Conservation (phyloP, 352 stramenopile genomes). For the Phytophthora litchii region DNA sequence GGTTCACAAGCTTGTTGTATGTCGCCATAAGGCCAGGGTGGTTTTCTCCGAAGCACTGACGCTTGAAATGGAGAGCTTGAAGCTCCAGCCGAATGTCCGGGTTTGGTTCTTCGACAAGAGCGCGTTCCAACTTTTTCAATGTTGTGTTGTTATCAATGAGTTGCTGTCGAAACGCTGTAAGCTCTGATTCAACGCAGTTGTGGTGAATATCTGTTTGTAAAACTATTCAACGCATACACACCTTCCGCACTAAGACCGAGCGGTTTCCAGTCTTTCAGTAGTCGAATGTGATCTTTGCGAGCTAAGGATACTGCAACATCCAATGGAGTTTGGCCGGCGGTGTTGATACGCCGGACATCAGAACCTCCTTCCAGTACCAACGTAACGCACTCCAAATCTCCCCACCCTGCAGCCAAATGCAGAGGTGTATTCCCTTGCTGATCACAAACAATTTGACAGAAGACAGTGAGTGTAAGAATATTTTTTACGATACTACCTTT, state of each 20-base stretch:
- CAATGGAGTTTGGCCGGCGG: slow-evolving; percentile 41
- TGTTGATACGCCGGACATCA: slow-evolving; percentile 34
- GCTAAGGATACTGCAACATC: slow-evolving; percentile 45
- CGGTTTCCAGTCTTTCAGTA: slow-evolving; percentile 63
- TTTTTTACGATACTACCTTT: neutral
- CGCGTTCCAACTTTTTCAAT: slow-evolving; percentile 12
- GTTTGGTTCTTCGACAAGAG: slow-evolving; percentile 43
- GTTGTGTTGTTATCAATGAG: slow-evolving; percentile 16
- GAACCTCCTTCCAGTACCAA: slow-evolving; percentile 64
- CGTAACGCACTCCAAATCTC: slow-evolving; percentile 56
- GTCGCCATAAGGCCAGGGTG: slow-evolving; percentile 44
- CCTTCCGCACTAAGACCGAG: slow-evolving; percentile 45
- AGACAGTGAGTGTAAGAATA: neutral
- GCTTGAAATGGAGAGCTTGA: slow-evolving; percentile 61
- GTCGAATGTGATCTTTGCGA: slow-evolving; percentile 37
- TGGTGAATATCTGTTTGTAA: neutral
- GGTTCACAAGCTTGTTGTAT: slow-evolving; percentile 43
- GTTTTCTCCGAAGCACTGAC: slow-evolving; percentile 35
- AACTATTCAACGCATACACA: slow-evolving; percentile 13
- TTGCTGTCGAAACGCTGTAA: slow-evolving; percentile 28
- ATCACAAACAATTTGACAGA: neutral
- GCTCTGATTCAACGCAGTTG: slow-evolving; percentile 25
- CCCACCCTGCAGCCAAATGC: slow-evolving; percentile 74
- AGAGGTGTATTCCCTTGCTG: slow-evolving; percentile 74
- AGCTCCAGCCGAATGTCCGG: slow-evolving; percentile 47